These are phyloP conservation scores for Pigoraptor vietnamica DNA, from an alignment of 78 protist species.

Conservation along the genomic window DNA sequence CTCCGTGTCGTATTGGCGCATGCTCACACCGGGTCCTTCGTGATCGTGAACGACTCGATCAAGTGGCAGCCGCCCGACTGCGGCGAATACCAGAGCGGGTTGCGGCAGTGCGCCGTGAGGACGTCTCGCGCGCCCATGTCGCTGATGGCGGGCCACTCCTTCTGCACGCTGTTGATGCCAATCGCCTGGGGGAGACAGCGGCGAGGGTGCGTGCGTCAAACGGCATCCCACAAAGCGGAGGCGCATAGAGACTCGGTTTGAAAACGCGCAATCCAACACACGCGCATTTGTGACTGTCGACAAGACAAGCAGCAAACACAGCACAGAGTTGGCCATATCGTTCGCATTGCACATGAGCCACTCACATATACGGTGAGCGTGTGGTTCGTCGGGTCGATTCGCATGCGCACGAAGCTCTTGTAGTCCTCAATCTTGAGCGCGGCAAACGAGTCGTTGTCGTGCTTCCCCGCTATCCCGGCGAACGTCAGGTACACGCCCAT, in stretches of 20 bases:
- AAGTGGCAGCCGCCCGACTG: background rate
- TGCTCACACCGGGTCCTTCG: background rate
- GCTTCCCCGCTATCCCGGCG: background rate
- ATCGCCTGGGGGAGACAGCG: background rate
- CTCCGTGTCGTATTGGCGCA: too few species aligned
- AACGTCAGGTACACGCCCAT: background rate
- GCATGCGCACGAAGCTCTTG: background rate
- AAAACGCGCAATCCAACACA: background rate
- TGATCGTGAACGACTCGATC: background rate
- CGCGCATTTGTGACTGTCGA: too few species aligned
- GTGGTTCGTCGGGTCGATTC: background rate
- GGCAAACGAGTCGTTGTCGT: background rate
- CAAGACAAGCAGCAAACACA: too few species aligned
- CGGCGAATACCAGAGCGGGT: constrained; percentile 9
- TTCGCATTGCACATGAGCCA: too few species aligned
- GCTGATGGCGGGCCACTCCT: background rate
- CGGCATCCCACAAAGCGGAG: background rate
- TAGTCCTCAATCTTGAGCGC: background rate
- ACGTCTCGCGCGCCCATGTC: background rate
- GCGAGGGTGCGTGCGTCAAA: background rate
- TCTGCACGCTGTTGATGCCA: background rate
- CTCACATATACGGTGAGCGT: background rate
- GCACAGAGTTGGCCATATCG: too few species aligned
- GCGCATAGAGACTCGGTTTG: background rate
- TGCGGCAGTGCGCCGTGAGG: background rate